A percentile compares a stretch with the other conserved stretches of the same genome.
These are phyloP conservation scores for Viola odorata DNA, from an alignment of 345 rosid species.

Conservation along the genomic window DNA sequence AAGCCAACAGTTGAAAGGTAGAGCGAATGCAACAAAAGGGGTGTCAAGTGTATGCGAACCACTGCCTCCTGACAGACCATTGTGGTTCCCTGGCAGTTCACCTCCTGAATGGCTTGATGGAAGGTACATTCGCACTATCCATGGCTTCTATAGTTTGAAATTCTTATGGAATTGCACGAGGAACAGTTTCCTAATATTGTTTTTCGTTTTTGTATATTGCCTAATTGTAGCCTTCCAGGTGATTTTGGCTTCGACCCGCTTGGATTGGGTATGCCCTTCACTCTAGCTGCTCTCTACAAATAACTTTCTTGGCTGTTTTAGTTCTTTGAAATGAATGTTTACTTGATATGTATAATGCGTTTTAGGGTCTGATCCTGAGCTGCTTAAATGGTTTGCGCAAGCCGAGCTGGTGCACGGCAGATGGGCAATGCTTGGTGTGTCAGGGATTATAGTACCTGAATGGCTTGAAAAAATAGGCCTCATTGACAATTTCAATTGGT, in stretches of 20 bases:
- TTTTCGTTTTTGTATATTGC: neutral
- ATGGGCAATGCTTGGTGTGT: conserved; percentile 97
- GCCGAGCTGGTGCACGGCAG: conserved; percentile 82
- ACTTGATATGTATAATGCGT: neutral
- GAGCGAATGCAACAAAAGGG: conserved; percentile 60
- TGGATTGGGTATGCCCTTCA: conserved; percentile 53
- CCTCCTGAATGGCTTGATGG: conserved; percentile 96
- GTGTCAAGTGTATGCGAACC: conserved; percentile 84
- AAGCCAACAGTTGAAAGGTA: conserved; percentile 4
- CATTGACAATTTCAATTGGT: conserved; percentile 78
- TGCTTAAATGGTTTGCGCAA: conserved; percentile 88
- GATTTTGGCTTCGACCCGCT: conserved; percentile 92
- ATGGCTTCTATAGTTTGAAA: neutral
- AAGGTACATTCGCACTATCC: conserved; percentile 30
- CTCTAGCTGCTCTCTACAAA: neutral
- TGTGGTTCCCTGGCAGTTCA: conserved; percentile 89
- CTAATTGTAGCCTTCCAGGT: conserved; percentile 64
- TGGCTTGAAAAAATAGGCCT: conserved; percentile 66
- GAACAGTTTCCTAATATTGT: conserved; percentile 3
- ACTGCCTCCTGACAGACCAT: conserved; percentile 88
- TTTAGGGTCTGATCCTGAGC: conserved; percentile 82
- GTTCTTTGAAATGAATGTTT: too few species aligned
- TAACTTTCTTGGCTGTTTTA: too few species aligned
- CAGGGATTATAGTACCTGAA: conserved; percentile 83
- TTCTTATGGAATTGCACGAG: neutral